Percentiles rank a stretch among this genome's conserved stretches.
These are phyloP conservation scores for Lachnellula suecica DNA, from an alignment of 2,329 filamentous ascomycete species.

Conservation along the genomic window DNA sequence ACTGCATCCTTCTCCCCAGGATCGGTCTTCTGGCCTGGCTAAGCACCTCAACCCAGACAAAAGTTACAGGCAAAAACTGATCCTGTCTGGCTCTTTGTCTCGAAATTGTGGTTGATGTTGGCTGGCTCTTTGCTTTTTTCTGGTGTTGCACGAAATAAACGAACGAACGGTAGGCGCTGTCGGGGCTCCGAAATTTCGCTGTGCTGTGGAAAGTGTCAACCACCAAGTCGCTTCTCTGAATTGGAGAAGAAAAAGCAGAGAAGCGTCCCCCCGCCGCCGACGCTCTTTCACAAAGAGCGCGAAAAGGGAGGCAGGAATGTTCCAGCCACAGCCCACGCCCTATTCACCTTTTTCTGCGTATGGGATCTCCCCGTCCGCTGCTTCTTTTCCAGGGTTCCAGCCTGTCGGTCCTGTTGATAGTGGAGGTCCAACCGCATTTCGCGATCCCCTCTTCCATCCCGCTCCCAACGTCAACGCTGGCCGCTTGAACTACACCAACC, in stretches of 20 bases:
- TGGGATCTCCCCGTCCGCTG: conserved; percentile 2
- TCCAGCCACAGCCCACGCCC: conserved; percentile 33
- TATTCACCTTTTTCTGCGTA: conserved; percentile 25
- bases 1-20: too few species aligned
- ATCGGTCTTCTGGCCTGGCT: too few species aligned
- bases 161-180: background rate
- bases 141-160: background rate
- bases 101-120: background rate
- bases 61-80: background rate
- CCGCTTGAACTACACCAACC: conserved; percentile 11
- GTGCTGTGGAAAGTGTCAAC: too few species aligned
- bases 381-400: conserved; percentile 18
- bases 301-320: conserved; percentile 21
- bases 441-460: conserved; percentile 25
- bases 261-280: background rate
- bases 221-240: too few species aligned
- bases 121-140: background rate
- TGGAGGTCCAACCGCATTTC: conserved; percentile 22
- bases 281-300: conserved; percentile 1
- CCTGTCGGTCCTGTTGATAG: conserved; percentile 13
- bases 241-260: background rate
- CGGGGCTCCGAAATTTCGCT: too few species aligned
- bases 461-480: conserved; percentile 9
- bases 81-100: background rate
- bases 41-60: background rate